Evolutionary conservation across 192 early-diverging fungal species (phyloP).

Genomic region (Diversispora epigaea): DNA sequence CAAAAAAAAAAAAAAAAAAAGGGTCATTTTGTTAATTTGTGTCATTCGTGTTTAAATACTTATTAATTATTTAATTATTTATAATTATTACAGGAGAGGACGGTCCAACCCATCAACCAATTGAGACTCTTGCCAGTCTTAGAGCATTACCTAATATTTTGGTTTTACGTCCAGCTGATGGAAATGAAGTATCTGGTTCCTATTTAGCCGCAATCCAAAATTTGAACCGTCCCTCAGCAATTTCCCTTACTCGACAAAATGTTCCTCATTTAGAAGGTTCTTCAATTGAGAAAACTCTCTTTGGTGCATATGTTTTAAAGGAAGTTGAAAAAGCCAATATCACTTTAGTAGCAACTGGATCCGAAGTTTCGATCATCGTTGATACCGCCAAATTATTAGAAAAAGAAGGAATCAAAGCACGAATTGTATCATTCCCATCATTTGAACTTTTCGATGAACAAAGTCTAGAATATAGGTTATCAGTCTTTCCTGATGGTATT

Average conservation of each 20-base stretch:
- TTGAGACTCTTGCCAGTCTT: constrained; percentile 87
- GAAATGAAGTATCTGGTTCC: constrained; percentile 89
- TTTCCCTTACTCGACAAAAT: constrained; percentile 92
- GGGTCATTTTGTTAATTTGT: neutral
- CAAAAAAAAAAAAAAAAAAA: no score
- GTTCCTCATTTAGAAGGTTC: constrained; percentile 88
- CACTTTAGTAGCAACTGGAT: constrained; percentile 83
- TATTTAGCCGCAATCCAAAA: constrained; percentile 80
- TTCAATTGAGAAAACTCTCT: constrained; percentile 73
- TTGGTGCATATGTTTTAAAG: constrained; percentile 86
- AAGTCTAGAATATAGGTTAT: constrained; percentile 71
- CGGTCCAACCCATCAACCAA: constrained; percentile 98
- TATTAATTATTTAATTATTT: neutral
- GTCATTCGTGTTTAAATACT: neutral
- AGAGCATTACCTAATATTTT: constrained; percentile 90
- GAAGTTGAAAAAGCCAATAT: constrained; percentile 63
- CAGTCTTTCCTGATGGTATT: constrained; percentile 76
- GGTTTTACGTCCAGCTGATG: constrained; percentile 90
- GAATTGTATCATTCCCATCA: constrained; percentile 94
- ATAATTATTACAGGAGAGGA: constrained; percentile 79
- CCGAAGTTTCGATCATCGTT: constrained; percentile 86
- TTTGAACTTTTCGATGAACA: constrained; percentile 88
- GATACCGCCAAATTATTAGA: constrained; percentile 79
- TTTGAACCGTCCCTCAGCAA: constrained; percentile 69
- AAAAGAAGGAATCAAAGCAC: constrained; percentile 58